Percentiles rank a stretch among this genome's conserved stretches.
phyloP scores from a whole-genome alignment of 1,284 basidiomycete genomes.

The Cryptococcus sp. region DNA sequence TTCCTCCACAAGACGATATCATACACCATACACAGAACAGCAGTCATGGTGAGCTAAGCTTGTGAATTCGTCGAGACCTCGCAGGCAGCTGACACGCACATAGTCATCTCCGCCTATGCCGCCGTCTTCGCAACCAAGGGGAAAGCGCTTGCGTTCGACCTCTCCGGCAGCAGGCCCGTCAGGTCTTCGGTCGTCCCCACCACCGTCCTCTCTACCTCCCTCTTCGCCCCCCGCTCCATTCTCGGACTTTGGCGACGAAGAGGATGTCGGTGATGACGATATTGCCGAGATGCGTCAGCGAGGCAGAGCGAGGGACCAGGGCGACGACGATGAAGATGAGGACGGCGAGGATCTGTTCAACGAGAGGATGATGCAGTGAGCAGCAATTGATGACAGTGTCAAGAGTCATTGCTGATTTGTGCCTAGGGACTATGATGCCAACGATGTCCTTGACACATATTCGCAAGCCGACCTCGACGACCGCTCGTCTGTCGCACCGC shows the following conservation, averaged over 20 bases:
- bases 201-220: constrained; percentile 52
- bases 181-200: constrained; percentile 39
- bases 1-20: background rate
- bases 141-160: constrained; percentile 46
- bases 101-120: constrained; percentile 35
- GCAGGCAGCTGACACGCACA: background rate
- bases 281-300: constrained; percentile 60
- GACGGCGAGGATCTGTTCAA: constrained; percentile 87
- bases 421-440: constrained; percentile 80
- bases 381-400: constrained; percentile 21
- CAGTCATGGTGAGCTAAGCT: constrained; percentile 13
- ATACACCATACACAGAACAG: background rate
- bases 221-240: constrained; percentile 78
- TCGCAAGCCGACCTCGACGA: constrained; percentile 87
- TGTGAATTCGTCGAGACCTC: background rate
- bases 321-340: constrained; percentile 65
- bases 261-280: constrained; percentile 71
- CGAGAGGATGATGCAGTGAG: constrained; percentile 72
- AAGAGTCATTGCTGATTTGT: no score
- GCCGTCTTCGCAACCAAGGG: constrained; percentile 40
- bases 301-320: constrained; percentile 57
- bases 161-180: constrained; percentile 35
- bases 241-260: constrained; percentile 83
- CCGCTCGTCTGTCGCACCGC: constrained; percentile 69
- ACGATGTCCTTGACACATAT: constrained; percentile 82